phyloP scores from a whole-genome alignment of 345 rosid genomes.

The Linum trigynum region DNA sequence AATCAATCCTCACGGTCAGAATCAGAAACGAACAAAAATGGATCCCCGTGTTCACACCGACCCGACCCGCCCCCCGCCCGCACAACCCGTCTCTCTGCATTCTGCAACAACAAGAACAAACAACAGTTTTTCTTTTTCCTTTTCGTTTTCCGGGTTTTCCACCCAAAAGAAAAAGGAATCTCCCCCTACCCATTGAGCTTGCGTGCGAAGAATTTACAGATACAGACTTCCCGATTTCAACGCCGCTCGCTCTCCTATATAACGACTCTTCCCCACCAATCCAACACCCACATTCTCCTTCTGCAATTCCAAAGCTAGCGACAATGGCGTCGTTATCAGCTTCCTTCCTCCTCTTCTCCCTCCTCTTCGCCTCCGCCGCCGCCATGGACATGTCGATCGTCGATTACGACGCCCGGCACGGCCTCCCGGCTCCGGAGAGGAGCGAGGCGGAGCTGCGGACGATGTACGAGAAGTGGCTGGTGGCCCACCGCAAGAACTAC shows the following conservation, averaged over 20 bases:
- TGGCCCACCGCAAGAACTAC: conserved; percentile 3
- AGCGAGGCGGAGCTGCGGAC: background rate
- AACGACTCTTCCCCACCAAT: background rate
- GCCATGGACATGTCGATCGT: background rate
- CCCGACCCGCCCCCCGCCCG: too few species aligned
- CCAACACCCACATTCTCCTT: background rate
- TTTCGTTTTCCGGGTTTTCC: too few species aligned
- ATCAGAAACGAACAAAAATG: too few species aligned
- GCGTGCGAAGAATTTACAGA: too few species aligned
- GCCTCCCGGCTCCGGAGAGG: background rate
- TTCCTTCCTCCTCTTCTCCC: background rate
- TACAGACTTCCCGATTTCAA: too few species aligned
- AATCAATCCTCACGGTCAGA: too few species aligned
- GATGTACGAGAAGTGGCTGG: background rate
- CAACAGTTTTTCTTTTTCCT: too few species aligned
- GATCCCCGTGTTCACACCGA: too few species aligned
- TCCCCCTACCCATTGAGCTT: too few species aligned
- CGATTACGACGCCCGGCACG: background rate
- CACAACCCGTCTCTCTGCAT: too few species aligned
- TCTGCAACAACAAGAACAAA: too few species aligned
- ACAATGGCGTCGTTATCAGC: background rate
- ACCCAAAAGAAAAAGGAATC: too few species aligned
- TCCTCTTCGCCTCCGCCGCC: background rate
- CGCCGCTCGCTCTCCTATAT: background rate
- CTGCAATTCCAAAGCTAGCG: background rate